phyloP scores from a whole-genome alignment of 2,329 filamentous ascomycete genomes.

The Calonectria crousiana region DNA sequence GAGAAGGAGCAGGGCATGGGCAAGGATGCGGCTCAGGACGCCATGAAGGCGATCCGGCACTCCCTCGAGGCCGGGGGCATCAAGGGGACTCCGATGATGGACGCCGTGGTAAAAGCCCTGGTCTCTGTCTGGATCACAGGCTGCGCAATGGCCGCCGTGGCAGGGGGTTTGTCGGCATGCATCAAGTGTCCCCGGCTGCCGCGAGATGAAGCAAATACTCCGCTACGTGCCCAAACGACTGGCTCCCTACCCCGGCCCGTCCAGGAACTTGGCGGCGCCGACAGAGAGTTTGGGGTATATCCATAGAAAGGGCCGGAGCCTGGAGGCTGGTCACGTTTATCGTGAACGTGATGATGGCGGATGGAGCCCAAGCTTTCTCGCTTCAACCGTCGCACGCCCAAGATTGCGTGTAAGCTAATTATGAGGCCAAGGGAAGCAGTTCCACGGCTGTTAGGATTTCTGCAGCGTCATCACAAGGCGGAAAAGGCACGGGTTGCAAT shows the following conservation, averaged over 20 bases:
- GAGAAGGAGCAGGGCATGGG: constrained; percentile 13
- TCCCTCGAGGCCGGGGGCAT: constrained; percentile 31
- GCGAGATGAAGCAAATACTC: constrained; percentile 4
- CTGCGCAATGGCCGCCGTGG: constrained; percentile 34
- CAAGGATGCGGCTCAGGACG: constrained; percentile 27
- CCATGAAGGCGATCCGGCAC: constrained; percentile 38
- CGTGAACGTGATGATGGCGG: background rate
- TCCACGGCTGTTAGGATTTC: background rate
- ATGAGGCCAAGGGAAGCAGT: background rate
- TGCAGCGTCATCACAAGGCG: background rate
- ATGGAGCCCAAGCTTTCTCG: background rate
- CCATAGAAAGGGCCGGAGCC: background rate
- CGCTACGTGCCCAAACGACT: constrained; percentile 1
- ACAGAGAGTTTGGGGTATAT: background rate
- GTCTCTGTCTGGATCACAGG: constrained; percentile 37
- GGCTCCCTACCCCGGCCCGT: background rate
- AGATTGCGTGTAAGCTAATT: background rate
- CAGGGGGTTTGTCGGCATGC: constrained; percentile 35
- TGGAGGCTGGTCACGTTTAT: background rate
- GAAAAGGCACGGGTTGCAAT: background rate
- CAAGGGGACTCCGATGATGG: constrained; percentile 19
- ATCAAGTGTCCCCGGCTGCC: constrained; percentile 37
- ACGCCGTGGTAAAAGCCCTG: constrained; percentile 33
- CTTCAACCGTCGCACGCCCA: background rate
- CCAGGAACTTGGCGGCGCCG: constrained; percentile 12